Evolutionary conservation across 345 rosid genomes (phyloP), one percentile per base, ranked within the genome.

Genomic region (Litchi chinensis): DNA sequence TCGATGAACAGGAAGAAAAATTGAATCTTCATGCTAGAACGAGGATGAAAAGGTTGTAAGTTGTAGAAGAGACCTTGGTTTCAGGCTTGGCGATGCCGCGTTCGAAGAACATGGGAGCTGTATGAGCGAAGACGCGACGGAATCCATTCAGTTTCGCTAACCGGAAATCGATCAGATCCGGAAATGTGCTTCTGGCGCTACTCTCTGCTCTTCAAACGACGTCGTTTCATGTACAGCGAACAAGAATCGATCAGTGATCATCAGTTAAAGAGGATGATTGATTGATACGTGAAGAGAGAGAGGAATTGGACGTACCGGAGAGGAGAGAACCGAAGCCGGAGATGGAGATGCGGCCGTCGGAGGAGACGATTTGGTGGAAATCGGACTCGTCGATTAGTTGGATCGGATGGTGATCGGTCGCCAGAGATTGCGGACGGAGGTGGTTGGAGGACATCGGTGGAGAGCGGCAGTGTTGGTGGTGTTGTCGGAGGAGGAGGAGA

Each of bases 321-420:
- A 95, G 98, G 63, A 95, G 97, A 77, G 98, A 95, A 60, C 98
- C 97, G 86, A 95, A 95, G 82, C 99, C 99, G 81, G 95, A 83
- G 71, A 95, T 88, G 72, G 99, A 93, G 81, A 95, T 90, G 78
- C 76, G 89, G 54, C 92, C 94, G n/a, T 82, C 81, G 67, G 94
- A 83, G 3, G 93, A 84, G 72, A 89, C 70, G 40, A 91, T 37
- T 65, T 80, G 86, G 60, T 79, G 83, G 74, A 93, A 93, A 82
- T 95, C 95, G 66, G 93, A 83, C 68, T 81, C 89, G 19, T 89
- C 90, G 44, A 77, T 71, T 48, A 95, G 87, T 48, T 92, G 91
- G 8, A 52, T 74, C 77, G 74, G 37, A 67, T 86, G 75, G 40
- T 78, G 63, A 26, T 15, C 67, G 76, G 48, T 81, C 10, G 81